These are phyloP conservation scores for Colletotrichum zoysiae DNA, from an alignment of 2,329 filamentous ascomycete genomes.

Conservation along the genomic window DNA sequence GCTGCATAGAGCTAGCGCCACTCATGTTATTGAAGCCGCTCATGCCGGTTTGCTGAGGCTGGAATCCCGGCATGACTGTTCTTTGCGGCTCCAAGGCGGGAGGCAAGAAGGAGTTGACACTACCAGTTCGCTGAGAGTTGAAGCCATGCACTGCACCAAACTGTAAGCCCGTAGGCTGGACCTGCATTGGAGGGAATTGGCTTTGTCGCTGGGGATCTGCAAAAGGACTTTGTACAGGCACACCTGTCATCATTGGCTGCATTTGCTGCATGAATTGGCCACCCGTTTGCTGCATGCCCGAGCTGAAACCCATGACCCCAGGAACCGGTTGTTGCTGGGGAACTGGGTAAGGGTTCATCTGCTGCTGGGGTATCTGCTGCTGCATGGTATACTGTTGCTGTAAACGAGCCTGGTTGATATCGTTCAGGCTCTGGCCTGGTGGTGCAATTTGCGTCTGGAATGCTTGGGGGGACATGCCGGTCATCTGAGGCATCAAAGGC, in stretches of 20 bases:
- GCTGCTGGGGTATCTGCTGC: constrained; percentile 55
- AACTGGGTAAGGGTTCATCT: constrained; percentile 52
- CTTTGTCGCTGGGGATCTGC: constrained; percentile 53
- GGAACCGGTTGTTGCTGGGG: constrained; percentile 49
- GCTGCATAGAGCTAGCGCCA: constrained; percentile 43
- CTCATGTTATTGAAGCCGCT: constrained; percentile 59
- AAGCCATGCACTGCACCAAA: constrained; percentile 64
- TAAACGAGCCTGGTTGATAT: constrained; percentile 75
- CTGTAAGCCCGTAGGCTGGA: constrained; percentile 74
- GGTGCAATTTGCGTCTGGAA: constrained; percentile 73
- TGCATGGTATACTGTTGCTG: constrained; percentile 71
- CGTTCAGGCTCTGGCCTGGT: constrained; percentile 81
- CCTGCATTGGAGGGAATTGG: constrained; percentile 64
- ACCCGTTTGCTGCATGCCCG: constrained; percentile 47
- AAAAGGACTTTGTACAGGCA: constrained; percentile 55
- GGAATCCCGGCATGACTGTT: constrained; percentile 63
- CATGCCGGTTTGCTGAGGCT: constrained; percentile 63
- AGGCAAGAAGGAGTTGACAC: constrained; percentile 70
- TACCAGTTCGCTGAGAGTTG: constrained; percentile 56
- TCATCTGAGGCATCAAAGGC: constrained; percentile 86
- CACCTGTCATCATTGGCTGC: constrained; percentile 65
- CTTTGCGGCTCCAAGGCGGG: constrained; percentile 71
- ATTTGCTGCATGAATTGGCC: constrained; percentile 61
- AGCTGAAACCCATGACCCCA: constrained; percentile 54
- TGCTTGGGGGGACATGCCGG: constrained; percentile 67